Evolutionary conservation across 2,329 filamentous ascomycete genomes (phyloP).

Genomic region (Fusarium compactum): DNA sequence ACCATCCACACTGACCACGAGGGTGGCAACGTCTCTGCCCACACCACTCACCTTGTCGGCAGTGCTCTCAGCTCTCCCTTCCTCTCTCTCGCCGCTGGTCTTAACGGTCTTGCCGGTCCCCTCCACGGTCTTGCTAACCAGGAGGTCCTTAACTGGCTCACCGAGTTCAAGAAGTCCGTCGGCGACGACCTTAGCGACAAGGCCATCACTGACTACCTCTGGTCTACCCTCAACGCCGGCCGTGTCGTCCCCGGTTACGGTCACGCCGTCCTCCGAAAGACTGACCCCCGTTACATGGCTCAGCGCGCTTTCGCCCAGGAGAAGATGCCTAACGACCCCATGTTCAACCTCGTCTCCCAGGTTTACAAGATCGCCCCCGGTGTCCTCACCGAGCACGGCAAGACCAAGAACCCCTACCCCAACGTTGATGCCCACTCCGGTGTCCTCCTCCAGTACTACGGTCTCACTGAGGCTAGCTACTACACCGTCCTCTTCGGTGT

Average conservation of each 20-base stretch:
- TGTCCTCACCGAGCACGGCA: conserved; percentile 99
- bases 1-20: conserved; percentile 99
- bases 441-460: conserved; percentile 99
- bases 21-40: conserved; percentile 97
- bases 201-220: conserved; percentile 98
- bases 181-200: conserved; percentile 96
- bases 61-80: conserved; percentile 96
- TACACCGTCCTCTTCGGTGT: conserved; percentile 99
- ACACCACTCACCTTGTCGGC: conserved; percentile 98
- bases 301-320: conserved; percentile 96
- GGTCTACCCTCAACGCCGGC: conserved; percentile 91
- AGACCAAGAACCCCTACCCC: conserved; percentile 99
- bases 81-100: conserved; percentile 94
- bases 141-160: conserved; percentile 99
- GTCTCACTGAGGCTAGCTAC: conserved; percentile 98
- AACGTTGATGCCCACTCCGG: conserved; percentile 99
- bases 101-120: conserved; percentile 97
- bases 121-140: conserved; percentile 99
- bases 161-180: conserved; percentile 96
- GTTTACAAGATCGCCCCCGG: conserved; percentile 99
- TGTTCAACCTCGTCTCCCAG: conserved; percentile 99
- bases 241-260: conserved; percentile 96
- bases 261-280: conserved; percentile 98
- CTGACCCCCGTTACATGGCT: conserved; percentile 97
- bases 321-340: conserved; percentile 95